A percentile compares a stretch with the other conserved stretches of the same genome.
These are phyloP conservation scores for Yarrowia sp. DNA, from an alignment of 805 yeast genomes.

Conservation along the genomic window DNA sequence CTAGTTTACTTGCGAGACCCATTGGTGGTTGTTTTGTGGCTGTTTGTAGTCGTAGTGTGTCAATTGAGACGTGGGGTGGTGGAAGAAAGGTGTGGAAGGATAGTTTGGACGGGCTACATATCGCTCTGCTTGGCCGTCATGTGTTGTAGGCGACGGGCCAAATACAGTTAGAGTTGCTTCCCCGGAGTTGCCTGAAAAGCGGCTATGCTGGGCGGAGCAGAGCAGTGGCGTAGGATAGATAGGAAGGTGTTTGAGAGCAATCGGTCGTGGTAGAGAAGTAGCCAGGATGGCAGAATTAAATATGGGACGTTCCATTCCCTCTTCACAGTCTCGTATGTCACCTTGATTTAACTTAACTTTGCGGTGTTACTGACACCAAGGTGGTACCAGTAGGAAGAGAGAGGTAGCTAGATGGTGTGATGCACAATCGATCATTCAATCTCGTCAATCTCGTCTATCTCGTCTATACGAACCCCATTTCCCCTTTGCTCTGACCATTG, in stretches of 20 bases:
- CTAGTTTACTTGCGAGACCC: constrained; percentile 38
- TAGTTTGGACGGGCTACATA: no score
- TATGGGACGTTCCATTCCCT: no score
- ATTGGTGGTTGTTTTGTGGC: constrained; percentile 23
- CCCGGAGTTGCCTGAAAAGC: constrained; percentile 1
- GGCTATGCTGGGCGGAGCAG: constrained; percentile 19
- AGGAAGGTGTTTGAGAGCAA: no score
- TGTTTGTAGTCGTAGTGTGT: neutral
- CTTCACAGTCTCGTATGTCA: no score
- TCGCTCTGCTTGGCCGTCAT: neutral
- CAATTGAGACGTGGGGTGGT: neutral
- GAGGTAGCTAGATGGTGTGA: no score
- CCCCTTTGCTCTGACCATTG: no score
- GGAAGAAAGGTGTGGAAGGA: neutral
- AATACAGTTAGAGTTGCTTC: constrained; percentile 17
- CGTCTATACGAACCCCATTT: neutral
- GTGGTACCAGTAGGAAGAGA: neutral
- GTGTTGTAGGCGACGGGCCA: neutral
- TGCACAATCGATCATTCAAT: no score
- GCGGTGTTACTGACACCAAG: constrained; percentile 1
- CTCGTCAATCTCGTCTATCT: neutral
- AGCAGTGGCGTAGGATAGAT: neutral
- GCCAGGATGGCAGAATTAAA: no score
- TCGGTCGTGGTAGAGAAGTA: no score
- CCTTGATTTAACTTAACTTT: constrained; percentile 4